Conservation (phyloP, 1,284 basidiomycete species). For the Quambalaria eucalypti region DNA sequence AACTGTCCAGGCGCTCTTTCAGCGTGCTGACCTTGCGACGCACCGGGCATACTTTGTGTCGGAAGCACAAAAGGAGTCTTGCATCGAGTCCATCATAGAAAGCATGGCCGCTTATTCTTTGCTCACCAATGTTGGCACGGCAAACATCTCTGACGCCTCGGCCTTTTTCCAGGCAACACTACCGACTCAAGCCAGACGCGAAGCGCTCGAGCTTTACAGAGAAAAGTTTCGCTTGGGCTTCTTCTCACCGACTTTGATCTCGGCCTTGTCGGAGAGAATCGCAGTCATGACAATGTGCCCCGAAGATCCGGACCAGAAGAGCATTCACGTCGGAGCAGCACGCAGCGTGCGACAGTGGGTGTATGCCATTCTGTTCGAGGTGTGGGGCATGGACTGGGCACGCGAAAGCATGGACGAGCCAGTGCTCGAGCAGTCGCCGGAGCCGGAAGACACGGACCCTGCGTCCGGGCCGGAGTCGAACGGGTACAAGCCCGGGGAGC, state of each 20-base stretch:
- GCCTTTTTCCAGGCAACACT: conserved; percentile 15
- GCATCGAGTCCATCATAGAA: conserved; percentile 30
- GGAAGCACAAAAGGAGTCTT: conserved; percentile 18
- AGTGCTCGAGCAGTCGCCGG: background rate
- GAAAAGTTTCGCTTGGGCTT: conserved; percentile 14
- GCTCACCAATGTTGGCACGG: conserved; percentile 11
- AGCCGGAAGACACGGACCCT: conserved; percentile 1
- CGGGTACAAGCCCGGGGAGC: conserved; percentile 6
- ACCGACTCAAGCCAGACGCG: background rate
- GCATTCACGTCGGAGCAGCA: conserved; percentile 17
- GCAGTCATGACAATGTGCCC: conserved; percentile 12
- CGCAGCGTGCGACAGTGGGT: conserved; percentile 21
- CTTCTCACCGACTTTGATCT: conserved; percentile 16
- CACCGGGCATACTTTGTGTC: conserved; percentile 15
- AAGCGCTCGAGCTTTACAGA: conserved; percentile 12
- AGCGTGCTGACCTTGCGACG: conserved; percentile 4
- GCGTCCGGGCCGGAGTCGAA: conserved; percentile 5
- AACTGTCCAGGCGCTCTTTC: conserved; percentile 13
- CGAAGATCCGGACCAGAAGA: conserved; percentile 30
- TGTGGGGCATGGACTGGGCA: conserved; percentile 36
- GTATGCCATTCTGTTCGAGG: conserved; percentile 22
- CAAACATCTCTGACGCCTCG: conserved; percentile 16
- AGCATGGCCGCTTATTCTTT: conserved; percentile 29
- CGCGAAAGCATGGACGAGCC: conserved; percentile 27
- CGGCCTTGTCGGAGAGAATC: conserved; percentile 15